Evolutionary conservation across 2,329 filamentous ascomycete species (phyloP).

Genomic region (Penicillium polonicum): DNA sequence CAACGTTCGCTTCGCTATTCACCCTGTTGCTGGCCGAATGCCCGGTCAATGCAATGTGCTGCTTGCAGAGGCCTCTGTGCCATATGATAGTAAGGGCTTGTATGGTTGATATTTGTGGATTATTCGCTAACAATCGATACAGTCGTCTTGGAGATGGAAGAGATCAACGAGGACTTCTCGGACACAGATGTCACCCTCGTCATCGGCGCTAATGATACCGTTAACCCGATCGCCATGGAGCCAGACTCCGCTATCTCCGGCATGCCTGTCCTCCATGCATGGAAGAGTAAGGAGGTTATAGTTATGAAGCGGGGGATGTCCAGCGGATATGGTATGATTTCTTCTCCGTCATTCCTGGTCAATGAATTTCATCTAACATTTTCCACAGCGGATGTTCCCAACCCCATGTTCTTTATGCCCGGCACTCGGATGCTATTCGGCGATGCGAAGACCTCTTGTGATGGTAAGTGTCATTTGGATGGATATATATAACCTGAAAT

Average conservation of each 20-base stretch:
- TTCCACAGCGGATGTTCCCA: slow-evolving; percentile 73
- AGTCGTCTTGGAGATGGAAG: slow-evolving; percentile 89
- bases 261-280: slow-evolving; percentile 88
- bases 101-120: no score
- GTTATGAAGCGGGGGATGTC: slow-evolving; percentile 93
- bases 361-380: slow-evolving; percentile 6
- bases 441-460: slow-evolving; percentile 79
- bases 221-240: slow-evolving; percentile 85
- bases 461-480: slow-evolving; percentile 56
- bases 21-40: slow-evolving; percentile 88
- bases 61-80: slow-evolving; percentile 81
- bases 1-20: slow-evolving; percentile 84
- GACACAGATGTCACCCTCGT: slow-evolving; percentile 85
- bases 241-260: slow-evolving; percentile 81
- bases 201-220: slow-evolving; percentile 89
- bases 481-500: neutral
- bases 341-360: neutral
- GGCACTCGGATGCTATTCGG: slow-evolving; percentile 90
- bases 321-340: slow-evolving; percentile 71
- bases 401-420: slow-evolving; percentile 92
- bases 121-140: slow-evolving; percentile 12
- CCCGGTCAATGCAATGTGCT: slow-evolving; percentile 91
- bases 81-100: slow-evolving; percentile 65
- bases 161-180: slow-evolving; percentile 88
- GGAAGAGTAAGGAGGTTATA: slow-evolving; percentile 90